These are phyloP conservation scores for Ophiostoma perfectum DNA, from an alignment of 2,329 filamentous ascomycete genomes.

Conservation along the genomic window DNA sequence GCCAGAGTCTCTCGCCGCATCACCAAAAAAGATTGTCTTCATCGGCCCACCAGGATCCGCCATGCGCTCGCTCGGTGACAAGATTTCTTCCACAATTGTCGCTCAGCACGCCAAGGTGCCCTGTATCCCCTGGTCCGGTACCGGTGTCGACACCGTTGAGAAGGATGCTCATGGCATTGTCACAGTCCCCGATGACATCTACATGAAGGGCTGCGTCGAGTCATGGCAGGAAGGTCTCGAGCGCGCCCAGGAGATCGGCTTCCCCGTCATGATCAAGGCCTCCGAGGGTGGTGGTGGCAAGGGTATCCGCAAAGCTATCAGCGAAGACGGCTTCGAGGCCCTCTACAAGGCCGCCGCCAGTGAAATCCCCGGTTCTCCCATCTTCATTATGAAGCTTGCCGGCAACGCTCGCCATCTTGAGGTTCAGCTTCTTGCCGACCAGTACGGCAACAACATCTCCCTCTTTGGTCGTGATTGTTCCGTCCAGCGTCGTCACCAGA, in stretches of 20 bases:
- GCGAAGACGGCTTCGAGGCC: conserved; percentile 75
- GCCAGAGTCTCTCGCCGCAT: conserved; percentile 90
- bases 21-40: conserved; percentile 97
- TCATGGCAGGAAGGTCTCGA: conserved; percentile 84
- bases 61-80: conserved; percentile 98
- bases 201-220: conserved; percentile 84
- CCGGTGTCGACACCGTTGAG: conserved; percentile 75
- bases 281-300: conserved; percentile 98
- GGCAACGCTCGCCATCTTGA: conserved; percentile 95
- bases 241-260: conserved; percentile 85
- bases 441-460: conserved; percentile 99
- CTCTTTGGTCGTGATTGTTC: conserved; percentile 98
- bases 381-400: conserved; percentile 99
- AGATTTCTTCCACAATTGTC: conserved; percentile 98
- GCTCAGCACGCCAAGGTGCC: conserved; percentile 94
- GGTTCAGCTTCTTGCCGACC: conserved; percentile 93
- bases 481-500: conserved; percentile 95
- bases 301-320: conserved; percentile 92
- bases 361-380: conserved; percentile 96
- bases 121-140: conserved; percentile 99
- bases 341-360: conserved; percentile 94
- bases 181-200: conserved; percentile 79
- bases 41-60: conserved; percentile 96
- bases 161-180: conserved; percentile 82
- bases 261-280: conserved; percentile 99